Evolutionary conservation across 139 green algal genomes (phyloP).

Genomic region (Klebsormidium nitens): DNA sequence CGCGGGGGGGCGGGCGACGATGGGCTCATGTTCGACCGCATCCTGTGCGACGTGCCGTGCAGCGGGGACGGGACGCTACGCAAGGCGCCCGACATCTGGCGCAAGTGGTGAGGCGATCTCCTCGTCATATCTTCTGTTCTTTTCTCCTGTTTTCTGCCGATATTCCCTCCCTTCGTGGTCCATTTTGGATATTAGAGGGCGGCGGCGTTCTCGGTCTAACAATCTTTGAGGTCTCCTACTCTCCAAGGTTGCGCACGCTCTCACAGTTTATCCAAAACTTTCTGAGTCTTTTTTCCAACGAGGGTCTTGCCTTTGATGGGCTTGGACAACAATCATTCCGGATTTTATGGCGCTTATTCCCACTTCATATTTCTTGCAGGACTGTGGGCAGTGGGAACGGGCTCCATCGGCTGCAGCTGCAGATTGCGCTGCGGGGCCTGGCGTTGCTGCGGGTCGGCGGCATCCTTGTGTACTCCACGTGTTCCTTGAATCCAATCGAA

Average conservation of each 20-base stretch:
- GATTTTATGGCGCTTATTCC: background rate
- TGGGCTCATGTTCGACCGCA: conserved; percentile 72
- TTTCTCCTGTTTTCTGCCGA: too few relatives aligned
- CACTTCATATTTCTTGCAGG: conserved; percentile 3
- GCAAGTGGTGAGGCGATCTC: conserved; percentile 63
- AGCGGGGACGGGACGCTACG: conserved; percentile 92
- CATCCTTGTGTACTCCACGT: conserved; percentile 95
- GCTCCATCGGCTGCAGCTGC: too few relatives aligned
- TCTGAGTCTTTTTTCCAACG: too few relatives aligned
- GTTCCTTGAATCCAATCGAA: conserved; percentile 97
- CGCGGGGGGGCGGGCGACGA: conserved; percentile 10
- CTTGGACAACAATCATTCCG: too few relatives aligned
- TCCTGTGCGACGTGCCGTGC: conserved; percentile 97
- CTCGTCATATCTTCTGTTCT: too few relatives aligned
- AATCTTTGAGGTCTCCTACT: too few relatives aligned
- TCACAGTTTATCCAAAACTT: background rate
- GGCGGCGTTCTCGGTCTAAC: too few relatives aligned
- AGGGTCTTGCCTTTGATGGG: too few relatives aligned
- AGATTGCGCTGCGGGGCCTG: too few relatives aligned
- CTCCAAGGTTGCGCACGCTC: background rate
- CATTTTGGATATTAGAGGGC: too few relatives aligned
- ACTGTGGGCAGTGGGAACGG: background rate
- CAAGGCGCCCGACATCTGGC: conserved; percentile 96
- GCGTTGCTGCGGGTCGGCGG: conserved; percentile 65
- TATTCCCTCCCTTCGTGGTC: background rate